Evolutionary conservation across 768 basidiomycete genomes (phyloP), one percentile per base, ranked within the genome.

Genomic region (Strobilomyces dryophilus): DNA sequence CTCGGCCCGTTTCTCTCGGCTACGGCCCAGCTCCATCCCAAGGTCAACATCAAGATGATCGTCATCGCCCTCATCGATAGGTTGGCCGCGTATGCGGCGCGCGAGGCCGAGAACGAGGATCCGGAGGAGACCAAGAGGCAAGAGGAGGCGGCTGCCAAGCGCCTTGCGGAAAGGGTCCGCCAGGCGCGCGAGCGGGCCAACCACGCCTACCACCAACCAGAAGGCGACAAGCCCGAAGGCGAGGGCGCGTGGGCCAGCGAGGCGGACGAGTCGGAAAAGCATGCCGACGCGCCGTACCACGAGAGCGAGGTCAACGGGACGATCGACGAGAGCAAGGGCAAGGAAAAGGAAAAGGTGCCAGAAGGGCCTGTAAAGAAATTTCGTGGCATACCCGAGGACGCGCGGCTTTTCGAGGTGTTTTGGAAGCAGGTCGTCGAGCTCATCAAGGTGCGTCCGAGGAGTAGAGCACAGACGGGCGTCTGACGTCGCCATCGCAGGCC

Each of bases 361-460:
- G 34, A 39, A n/a, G 54, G 70, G 55, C 72, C 77, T 40, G 79
- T 84, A 34, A 82, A 79, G 63, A 97, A 95, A 71, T 98, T 97
- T 75, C 77, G 97, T 68, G 97, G 97, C 18, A 85, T 98, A 40
- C 97, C 97, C 8, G 90, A 94, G 66, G 81, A 98, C 59, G 97
- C 97, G 21, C 91, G 88, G 65, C 72, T 99, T 47, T 99, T 99
- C 57, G 97, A 99, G 66, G 94, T 98, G 11, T 99, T 98, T 68
- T 99, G 97, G 95, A 86, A 89, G 58, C 97, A 99, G 68, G 92
- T 98, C 6, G 95, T 98, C 11, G 89, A 97, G 67, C 82, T 99
- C 26, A 95, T 99, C 77, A 97, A 95, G 82, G 94, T 92, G 60
- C 18, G 80, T 66, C 18, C n/a, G 1, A 18, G 41, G 14, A 18